Conservation (phyloP, 2,329 filamentous ascomycete genomes). For the Fusarium sp. region DNA sequence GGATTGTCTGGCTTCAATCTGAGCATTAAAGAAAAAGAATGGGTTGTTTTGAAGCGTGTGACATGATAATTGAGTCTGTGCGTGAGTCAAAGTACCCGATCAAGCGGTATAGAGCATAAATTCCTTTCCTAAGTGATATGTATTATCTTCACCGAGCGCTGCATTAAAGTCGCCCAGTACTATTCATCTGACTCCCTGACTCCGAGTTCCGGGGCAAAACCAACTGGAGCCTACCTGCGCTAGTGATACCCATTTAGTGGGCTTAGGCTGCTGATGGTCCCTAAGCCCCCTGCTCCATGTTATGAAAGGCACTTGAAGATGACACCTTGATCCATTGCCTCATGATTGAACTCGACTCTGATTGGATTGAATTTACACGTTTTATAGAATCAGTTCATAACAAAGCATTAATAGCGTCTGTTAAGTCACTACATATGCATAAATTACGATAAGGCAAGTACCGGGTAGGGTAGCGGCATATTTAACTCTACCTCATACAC, state of each 20-base stretch:
- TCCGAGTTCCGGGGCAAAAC: background rate
- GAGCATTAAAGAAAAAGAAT: constrained; percentile 11
- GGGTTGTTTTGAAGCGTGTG: constrained; percentile 8
- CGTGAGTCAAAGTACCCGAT: background rate
- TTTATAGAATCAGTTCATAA: background rate
- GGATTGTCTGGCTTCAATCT: constrained; percentile 9
- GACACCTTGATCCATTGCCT: constrained; percentile 34
- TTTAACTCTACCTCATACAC: background rate
- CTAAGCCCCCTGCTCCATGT: constrained; percentile 3
- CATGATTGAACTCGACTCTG: background rate
- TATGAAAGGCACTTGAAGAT: constrained; percentile 27
- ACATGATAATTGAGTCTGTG: constrained; percentile 18
- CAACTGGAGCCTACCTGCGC: background rate
- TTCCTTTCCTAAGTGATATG: background rate
- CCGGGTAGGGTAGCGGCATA: background rate
- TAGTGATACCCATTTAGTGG: constrained; percentile 17
- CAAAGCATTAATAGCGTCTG: background rate
- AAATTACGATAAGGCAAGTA: background rate
- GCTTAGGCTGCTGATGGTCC: constrained; percentile 5
- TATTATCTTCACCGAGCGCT: background rate
- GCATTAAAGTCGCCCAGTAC: background rate
- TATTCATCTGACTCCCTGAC: background rate
- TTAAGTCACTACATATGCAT: background rate
- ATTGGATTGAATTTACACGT: constrained; percentile 2
- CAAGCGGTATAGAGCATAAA: background rate